phyloP scores from a whole-genome alignment of 768 basidiomycete genomes.

The Amanita molliuscula region DNA sequence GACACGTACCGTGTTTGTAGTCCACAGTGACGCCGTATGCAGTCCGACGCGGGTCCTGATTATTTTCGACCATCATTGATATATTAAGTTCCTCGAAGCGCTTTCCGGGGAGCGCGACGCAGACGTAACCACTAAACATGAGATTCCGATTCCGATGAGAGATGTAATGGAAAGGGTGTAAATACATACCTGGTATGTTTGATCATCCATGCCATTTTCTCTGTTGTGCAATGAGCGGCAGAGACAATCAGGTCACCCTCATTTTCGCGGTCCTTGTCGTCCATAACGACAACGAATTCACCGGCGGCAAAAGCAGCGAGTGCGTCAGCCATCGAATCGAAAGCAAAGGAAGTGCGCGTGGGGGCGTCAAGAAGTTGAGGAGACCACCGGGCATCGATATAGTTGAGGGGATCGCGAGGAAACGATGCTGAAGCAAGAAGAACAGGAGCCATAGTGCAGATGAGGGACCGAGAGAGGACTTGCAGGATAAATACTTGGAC shows the following conservation, averaged over 20 bases:
- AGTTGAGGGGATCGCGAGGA: neutral
- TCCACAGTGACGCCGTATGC: conserved; percentile 97
- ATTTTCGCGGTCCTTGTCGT: conserved; percentile 92
- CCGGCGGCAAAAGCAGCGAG: conserved; percentile 66
- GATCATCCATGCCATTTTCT: conserved; percentile 99
- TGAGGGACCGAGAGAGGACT: neutral
- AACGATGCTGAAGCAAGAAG: conserved; percentile 8
- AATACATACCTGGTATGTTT: conserved; percentile 77
- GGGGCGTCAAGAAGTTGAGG: conserved; percentile 23
- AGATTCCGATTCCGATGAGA: neutral
- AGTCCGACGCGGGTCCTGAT: conserved; percentile 85
- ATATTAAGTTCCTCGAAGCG: conserved; percentile 72
- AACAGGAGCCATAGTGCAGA: conserved; percentile 20
- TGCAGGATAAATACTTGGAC: neutral
- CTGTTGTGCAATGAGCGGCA: conserved; percentile 73
- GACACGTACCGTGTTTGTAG: conserved; percentile 66
- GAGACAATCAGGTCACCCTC: conserved; percentile 95
- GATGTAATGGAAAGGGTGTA: neutral
- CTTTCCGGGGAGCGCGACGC: conserved; percentile 69
- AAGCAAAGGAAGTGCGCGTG: conserved; percentile 39
- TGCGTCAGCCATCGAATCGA: conserved; percentile 77
- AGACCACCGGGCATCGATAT: conserved; percentile 17
- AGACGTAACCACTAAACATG: conserved; percentile 77
- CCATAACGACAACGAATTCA: conserved; percentile 95
- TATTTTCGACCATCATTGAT: conserved; percentile 89